Percentiles rank a stretch among this genome's conserved stretches.
Evolutionary conservation across 257 asterid species (phyloP).

Genomic region (Solanum appendiculatum): DNA sequence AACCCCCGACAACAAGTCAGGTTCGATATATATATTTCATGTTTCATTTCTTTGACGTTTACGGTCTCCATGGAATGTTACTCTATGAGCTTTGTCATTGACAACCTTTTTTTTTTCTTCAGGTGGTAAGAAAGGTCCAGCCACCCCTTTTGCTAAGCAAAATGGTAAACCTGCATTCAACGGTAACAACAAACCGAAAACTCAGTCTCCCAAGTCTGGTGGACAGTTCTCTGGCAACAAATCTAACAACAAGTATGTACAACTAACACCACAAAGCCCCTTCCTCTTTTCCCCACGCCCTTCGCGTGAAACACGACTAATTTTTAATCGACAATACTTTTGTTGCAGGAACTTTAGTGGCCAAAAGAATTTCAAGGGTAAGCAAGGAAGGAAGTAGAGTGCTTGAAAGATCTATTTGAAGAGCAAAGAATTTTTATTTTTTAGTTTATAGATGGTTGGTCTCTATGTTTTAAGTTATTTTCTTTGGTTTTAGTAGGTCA

Average conservation of each 20-base stretch:
- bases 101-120: neutral
- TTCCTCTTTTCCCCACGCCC: neutral
- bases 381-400: neutral
- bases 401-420: neutral
- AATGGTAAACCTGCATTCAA: neutral
- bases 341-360: neutral
- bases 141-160: neutral
- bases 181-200: neutral
- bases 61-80: neutral
- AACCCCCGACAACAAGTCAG: conserved; percentile 39
- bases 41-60: neutral
- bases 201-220: conserved; percentile 16
- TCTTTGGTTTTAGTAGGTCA: neutral
- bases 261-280: neutral
- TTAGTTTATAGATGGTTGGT: neutral
- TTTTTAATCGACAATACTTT: neutral
- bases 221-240: conserved; percentile 13
- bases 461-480: neutral
- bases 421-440: neutral
- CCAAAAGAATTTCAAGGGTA: neutral
- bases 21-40: conserved; percentile 4
- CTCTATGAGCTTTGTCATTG: neutral
- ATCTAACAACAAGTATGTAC: neutral
- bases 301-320: neutral
- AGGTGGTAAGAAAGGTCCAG: conserved; percentile 1